Evolutionary conservation across 495 filamentous ascomycete genomes (phyloP).

Genomic region (Aspergillus baeticus): DNA sequence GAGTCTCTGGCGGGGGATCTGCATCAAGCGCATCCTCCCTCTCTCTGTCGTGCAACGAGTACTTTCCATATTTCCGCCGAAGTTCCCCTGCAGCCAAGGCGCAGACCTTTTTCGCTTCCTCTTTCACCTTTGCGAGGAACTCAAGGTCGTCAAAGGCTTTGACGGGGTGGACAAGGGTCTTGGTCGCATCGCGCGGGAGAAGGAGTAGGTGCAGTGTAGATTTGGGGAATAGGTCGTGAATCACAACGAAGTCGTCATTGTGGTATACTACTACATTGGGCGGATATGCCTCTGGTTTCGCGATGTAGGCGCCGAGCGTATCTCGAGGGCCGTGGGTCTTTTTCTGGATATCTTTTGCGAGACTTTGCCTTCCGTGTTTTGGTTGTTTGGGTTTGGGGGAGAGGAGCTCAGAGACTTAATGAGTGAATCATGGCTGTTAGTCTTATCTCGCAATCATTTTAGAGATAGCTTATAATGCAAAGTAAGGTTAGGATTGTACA

Average conservation of each 20-base stretch:
- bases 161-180: conserved; percentile 69
- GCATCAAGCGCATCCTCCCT: conserved; percentile 54
- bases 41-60: conserved; percentile 58
- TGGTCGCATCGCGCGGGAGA: conserved; percentile 67
- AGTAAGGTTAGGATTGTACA: conserved; percentile 10
- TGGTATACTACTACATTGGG: conserved; percentile 63
- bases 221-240: conserved; percentile 85
- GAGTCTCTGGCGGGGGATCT: conserved; percentile 40
- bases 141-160: conserved; percentile 68
- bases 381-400: conserved; percentile 52
- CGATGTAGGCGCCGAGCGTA: conserved; percentile 69
- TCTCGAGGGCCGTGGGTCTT: conserved; percentile 44
- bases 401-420: conserved; percentile 68
- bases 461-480: neutral
- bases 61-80: conserved; percentile 62
- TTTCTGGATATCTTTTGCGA: conserved; percentile 27
- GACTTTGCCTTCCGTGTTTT: conserved; percentile 28
- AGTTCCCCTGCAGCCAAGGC: conserved; percentile 72
- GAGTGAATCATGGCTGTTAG: neutral
- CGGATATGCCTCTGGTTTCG: conserved; percentile 63
- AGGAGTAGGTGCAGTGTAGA: conserved; percentile 81
- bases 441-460: neutral
- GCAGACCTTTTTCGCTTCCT: conserved; percentile 60
- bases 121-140: conserved; percentile 66
- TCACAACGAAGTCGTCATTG: conserved; percentile 70